Evolutionary conservation across 148 eudicot species (phyloP).

Genomic region (Euryodendron excelsum): DNA sequence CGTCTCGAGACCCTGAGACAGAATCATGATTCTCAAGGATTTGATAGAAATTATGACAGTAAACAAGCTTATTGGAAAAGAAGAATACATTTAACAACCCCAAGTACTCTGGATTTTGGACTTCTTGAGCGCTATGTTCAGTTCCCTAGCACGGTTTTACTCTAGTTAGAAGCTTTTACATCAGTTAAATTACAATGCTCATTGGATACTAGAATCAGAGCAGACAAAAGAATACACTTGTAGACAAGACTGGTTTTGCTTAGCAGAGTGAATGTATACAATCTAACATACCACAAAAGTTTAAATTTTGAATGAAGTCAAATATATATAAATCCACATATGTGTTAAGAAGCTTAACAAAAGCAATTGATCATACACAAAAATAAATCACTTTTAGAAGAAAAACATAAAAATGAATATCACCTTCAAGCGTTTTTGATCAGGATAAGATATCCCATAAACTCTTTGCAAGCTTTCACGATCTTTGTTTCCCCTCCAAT

Average conservation of each 20-base stretch:
- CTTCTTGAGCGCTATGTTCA: no score
- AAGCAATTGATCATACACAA: neutral
- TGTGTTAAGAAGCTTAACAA: neutral
- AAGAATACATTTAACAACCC: no score
- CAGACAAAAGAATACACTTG: neutral
- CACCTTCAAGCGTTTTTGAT: constrained; percentile 77
- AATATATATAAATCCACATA: neutral
- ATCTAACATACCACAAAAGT: neutral
- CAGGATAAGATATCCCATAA: constrained; percentile 95
- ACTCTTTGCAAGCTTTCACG: constrained; percentile 99
- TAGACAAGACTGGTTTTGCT: neutral
- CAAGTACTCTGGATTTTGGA: no score
- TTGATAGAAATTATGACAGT: no score
- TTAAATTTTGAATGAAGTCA: neutral
- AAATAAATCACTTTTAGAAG: neutral
- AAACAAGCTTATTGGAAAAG: no score
- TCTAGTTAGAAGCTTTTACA: no score
- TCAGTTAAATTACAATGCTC: neutral
- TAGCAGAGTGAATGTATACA: neutral
- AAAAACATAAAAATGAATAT: neutral
- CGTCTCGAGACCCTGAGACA: no score
- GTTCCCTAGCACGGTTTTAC: no score
- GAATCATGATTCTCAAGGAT: no score
- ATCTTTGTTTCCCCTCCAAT: constrained; percentile 91
- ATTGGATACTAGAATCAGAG: neutral